These are phyloP conservation scores for Plantago ovata DNA, from an alignment of 257 asterid species.

Conservation along the genomic window DNA sequence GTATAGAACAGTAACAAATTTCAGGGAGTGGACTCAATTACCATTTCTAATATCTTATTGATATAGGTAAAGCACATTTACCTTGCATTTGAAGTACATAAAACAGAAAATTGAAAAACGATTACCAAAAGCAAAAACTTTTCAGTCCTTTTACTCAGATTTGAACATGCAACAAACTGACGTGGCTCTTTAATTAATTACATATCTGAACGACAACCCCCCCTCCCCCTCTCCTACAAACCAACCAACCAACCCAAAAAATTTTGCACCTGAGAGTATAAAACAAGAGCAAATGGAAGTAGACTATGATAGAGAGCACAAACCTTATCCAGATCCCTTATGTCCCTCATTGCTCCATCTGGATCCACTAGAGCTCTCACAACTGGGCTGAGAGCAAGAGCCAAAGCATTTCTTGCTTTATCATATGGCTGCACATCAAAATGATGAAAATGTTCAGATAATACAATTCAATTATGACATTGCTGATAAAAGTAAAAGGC, in stretches of 20 bases:
- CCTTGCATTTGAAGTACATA: not conserved
- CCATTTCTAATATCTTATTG: not conserved
- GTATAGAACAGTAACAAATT: too few species aligned
- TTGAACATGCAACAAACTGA: too few species aligned
- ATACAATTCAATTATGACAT: constrained; percentile 19
- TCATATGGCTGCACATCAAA: constrained; percentile 63
- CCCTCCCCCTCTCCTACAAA: too few species aligned
- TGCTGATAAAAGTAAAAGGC: not conserved
- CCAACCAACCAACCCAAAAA: too few species aligned
- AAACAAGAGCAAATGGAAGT: constrained; percentile 3
- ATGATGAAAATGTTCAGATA: constrained; percentile 10
- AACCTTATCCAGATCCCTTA: constrained; percentile 79
- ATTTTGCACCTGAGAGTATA: not conserved
- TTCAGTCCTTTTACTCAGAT: too few species aligned
- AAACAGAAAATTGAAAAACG: not conserved
- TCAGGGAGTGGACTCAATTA: too few species aligned
- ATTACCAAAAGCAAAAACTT: not conserved
- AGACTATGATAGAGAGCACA: constrained; percentile 25
- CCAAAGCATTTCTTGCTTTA: constrained; percentile 96
- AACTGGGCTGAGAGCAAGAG: constrained; percentile 99
- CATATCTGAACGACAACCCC: not conserved
- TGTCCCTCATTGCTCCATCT: constrained; percentile 83
- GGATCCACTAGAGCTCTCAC: constrained; percentile 98
- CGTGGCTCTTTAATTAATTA: too few species aligned
- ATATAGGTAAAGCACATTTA: not conserved